A percentile compares a stretch with the other conserved stretches of the same genome.
phyloP scores from a whole-genome alignment of 2,329 filamentous ascomycete species.

The Aureobasidium melanogenum region DNA sequence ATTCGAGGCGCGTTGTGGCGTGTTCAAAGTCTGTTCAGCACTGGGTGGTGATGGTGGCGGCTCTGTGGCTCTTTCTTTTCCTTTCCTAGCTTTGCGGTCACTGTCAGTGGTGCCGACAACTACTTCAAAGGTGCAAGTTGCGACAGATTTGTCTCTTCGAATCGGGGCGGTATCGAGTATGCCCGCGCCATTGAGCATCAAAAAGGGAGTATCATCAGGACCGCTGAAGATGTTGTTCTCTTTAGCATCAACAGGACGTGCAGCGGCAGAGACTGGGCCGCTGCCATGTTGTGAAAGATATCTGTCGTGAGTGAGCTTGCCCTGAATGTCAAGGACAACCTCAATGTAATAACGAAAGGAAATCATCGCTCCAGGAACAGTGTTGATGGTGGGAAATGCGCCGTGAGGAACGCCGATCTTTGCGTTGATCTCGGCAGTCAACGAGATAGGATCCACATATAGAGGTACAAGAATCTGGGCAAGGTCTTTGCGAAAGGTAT shows the following conservation, averaged over 20 bases:
- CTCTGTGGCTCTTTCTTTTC: background rate
- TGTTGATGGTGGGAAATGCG: constrained; percentile 81
- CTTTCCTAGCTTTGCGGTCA: constrained; percentile 43
- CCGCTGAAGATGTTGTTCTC: constrained; percentile 7
- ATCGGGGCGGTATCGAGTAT: constrained; percentile 84
- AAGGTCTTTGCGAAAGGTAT: constrained; percentile 91
- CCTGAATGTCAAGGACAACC: constrained; percentile 84
- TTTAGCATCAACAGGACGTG: background rate
- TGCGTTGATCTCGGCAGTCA: constrained; percentile 72
- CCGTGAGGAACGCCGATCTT: constrained; percentile 83
- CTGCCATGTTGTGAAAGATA: constrained; percentile 11
- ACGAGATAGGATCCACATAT: constrained; percentile 71
- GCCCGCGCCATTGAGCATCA: constrained; percentile 35
- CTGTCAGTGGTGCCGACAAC: constrained; percentile 81
- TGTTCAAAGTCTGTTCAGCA: background rate
- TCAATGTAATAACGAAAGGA: constrained; percentile 92
- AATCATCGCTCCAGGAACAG: constrained; percentile 87
- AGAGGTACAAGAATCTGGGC: constrained; percentile 82
- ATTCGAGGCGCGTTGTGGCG: background rate
- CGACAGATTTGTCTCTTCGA: constrained; percentile 82
- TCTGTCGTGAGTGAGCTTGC: constrained; percentile 68
- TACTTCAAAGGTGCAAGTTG: constrained; percentile 77
- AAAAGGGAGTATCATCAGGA: constrained; percentile 9
- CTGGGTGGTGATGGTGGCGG: background rate
- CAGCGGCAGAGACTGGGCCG: background rate